phyloP scores from a whole-genome alignment of 169 alveolate species.

The Plasmodium vinckei region DNA sequence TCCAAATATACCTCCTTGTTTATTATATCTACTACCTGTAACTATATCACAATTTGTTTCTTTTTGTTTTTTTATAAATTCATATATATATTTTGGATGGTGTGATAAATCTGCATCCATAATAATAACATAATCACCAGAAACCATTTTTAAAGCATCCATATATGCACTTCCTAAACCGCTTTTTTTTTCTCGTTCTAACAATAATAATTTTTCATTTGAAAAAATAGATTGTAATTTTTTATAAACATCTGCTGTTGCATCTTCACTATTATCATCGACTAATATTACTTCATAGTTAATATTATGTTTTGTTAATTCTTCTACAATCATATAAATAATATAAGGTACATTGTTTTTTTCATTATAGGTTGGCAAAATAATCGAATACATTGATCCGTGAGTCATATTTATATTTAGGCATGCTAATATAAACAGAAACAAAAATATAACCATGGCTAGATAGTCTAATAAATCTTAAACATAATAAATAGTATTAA shows the following conservation, averaged over 20 bases:
- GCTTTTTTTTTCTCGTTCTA: conserved; percentile 93
- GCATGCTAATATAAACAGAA: neutral
- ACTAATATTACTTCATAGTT: conserved; percentile 94
- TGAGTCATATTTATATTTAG: conserved; percentile 14
- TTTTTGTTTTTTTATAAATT: conserved; percentile 92
- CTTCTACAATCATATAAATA: conserved; percentile 89
- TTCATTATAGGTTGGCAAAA: conserved; percentile 97
- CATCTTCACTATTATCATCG: conserved; percentile 97
- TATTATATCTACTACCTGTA: conserved; percentile 95
- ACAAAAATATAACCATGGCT: conserved; percentile 9
- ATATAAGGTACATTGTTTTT: conserved; percentile 95
- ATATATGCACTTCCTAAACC: conserved; percentile 98
- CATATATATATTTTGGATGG: conserved; percentile 95
- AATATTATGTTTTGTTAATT: conserved; percentile 88
- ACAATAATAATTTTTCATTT: conserved; percentile 82
- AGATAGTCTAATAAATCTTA: neutral
- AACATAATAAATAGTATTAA: too few species aligned
- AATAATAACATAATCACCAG: conserved; percentile 94
- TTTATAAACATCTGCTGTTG: conserved; percentile 86
- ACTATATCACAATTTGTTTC: conserved; percentile 94
- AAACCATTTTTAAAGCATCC: conserved; percentile 93
- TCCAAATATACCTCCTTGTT: conserved; percentile 97
- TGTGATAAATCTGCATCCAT: conserved; percentile 99
- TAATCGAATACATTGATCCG: conserved; percentile 86
- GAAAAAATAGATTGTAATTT: conserved; percentile 38